These are phyloP conservation scores for Colletotrichum plurivorum DNA, from an alignment of 2,329 filamentous ascomycete genomes.

Conservation along the genomic window DNA sequence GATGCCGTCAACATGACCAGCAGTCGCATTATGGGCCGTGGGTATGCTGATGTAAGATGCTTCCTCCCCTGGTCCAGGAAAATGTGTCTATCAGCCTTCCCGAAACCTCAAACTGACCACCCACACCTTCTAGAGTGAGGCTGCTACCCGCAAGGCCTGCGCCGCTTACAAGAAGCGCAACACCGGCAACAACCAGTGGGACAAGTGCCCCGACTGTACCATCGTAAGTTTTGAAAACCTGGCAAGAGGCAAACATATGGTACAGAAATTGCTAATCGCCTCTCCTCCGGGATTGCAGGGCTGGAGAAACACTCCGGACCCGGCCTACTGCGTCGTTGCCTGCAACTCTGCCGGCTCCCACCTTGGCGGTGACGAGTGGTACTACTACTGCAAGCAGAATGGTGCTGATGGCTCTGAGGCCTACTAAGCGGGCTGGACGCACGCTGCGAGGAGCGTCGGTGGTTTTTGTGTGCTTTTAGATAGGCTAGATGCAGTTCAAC, in stretches of 20 bases:
- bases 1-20: background rate
- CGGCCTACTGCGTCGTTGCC: background rate
- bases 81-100: no score
- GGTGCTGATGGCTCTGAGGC: background rate
- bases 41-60: background rate
- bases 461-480: no score
- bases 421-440: background rate
- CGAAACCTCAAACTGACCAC: background rate
- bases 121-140: background rate
- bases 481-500: no score
- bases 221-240: background rate
- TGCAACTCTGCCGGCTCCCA: slow-evolving; percentile 1
- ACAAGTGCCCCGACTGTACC: slow-evolving; percentile 13
- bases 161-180: background rate
- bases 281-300: background rate
- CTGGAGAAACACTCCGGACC: background rate
- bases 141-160: background rate
- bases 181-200: slow-evolving; percentile 7
- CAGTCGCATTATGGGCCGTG: background rate
- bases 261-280: background rate
- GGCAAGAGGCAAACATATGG: no score
- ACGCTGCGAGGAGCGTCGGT: no score
- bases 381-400: slow-evolving; percentile 6
- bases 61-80: no score
- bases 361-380: slow-evolving; percentile 9